phyloP scores from a whole-genome alignment of 257 asterid genomes.

The Verbascum thapsus region DNA sequence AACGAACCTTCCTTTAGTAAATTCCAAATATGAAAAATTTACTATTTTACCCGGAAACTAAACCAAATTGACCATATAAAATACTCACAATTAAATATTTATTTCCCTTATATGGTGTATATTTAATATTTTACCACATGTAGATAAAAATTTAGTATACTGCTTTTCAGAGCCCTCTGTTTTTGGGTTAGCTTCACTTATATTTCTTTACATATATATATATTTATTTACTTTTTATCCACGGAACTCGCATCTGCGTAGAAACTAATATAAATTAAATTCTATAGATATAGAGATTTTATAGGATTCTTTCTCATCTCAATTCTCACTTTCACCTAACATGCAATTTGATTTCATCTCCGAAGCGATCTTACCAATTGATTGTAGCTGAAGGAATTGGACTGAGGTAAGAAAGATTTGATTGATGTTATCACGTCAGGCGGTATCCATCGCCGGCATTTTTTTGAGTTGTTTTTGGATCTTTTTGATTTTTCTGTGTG shows the following conservation, averaged over 20 bases:
- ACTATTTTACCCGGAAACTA: no score
- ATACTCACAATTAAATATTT: not conserved
- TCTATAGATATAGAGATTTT: not conserved
- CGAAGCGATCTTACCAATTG: not conserved
- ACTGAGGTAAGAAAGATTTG: not conserved
- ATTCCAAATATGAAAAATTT: no score
- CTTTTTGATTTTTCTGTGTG: constrained; percentile 9
- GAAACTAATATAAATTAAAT: no score
- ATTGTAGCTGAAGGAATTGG: constrained; percentile 15
- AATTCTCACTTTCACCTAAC: not conserved
- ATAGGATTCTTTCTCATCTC: constrained; percentile 14
- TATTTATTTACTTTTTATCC: not conserved
- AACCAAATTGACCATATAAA: not conserved
- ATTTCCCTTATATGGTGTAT: not conserved
- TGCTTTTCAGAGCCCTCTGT: not conserved
- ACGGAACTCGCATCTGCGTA: not conserved
- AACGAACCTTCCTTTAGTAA: no score
- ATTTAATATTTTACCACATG: no score
- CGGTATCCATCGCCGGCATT: not conserved
- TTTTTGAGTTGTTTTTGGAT: constrained; percentile 9
- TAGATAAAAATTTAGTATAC: not conserved
- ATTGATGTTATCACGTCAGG: constrained; percentile 23
- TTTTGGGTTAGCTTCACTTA: not conserved
- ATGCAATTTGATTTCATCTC: constrained; percentile 21
- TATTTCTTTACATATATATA: no score